A percentile compares a stretch with the other conserved stretches of the same genome.
Conservation (phyloP, 164 flowering plant genomes). For the Aristolochia fimbriata region DNA sequence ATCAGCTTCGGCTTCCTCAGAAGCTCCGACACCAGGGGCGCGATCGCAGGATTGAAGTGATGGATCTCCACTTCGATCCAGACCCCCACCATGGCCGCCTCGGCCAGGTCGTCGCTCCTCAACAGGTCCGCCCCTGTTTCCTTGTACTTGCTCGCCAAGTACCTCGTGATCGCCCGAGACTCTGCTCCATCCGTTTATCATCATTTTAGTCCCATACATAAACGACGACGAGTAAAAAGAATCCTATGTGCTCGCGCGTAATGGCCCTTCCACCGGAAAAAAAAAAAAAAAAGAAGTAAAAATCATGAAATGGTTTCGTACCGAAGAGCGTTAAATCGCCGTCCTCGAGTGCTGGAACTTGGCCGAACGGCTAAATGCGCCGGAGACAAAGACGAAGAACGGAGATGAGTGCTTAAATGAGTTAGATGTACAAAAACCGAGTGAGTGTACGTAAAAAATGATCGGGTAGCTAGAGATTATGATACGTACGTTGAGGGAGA, state of each 20-base stretch:
- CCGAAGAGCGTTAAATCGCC: conserved; percentile 59
- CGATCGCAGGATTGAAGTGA: conserved; percentile 3
- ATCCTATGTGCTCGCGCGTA: neutral
- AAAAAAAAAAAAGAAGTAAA: too few species aligned
- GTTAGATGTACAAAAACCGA: neutral
- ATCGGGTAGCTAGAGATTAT: neutral
- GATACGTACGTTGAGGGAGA: conserved; percentile 8
- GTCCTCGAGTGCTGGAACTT: conserved; percentile 25
- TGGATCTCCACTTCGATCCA: conserved; percentile 13
- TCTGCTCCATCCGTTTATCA: too few species aligned
- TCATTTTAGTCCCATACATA: too few species aligned
- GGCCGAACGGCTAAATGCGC: conserved; percentile 15
- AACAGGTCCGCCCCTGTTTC: conserved; percentile 7
- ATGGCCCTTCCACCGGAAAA: too few species aligned
- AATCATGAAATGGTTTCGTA: neutral
- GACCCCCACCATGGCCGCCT: conserved; percentile 1
- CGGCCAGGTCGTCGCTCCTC: conserved; percentile 1
- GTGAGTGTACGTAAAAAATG: neutral
- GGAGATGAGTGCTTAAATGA: neutral
- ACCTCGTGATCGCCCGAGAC: conserved; percentile 8
- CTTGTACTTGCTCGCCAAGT: conserved; percentile 5
- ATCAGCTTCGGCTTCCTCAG: neutral
- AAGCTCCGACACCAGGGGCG: conserved; percentile 5
- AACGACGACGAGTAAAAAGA: neutral
- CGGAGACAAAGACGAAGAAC: neutral